Evolutionary conservation across 371 early-diverging fungal species (phyloP), one percentile per base, ranked within the genome.

Genomic region (Rhizopus arrhizus): DNA sequence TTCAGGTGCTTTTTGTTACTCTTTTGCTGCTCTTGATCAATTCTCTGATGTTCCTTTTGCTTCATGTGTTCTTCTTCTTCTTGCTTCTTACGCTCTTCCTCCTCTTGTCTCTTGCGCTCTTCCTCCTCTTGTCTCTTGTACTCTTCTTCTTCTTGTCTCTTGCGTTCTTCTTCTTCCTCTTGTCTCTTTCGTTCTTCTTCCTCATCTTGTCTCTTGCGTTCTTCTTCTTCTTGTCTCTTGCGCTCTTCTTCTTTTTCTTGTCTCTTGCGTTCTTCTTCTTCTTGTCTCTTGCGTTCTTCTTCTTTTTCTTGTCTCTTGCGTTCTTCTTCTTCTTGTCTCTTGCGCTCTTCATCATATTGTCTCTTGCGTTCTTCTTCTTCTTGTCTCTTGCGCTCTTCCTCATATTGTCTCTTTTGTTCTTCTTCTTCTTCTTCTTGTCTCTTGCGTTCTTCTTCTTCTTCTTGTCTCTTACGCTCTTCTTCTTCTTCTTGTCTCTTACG

Each of bases 341-440:
- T 4, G 33, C 11, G 54, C n/a, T 53, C 43, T 43, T 42, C 43
- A 11, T 42, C 61, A 33, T 61, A 49, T 36, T 53, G 40, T 53
- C 38, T 38, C 28, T 35, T 12, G 35, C 16, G 45, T 53, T 29
- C 47, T 33, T 15, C 59, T 38, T 59, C 57, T 52, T 64, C 59
- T 1, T 41, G 16, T 35, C 40, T 40, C 11, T 53, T 55, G 16
- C 62, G 56, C 9, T 13, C 53, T 28, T 65, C 65, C 32, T 65
- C 53, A 29, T 53, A 48, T 22, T 36, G 41, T 7, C 8, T 47
- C 29, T 29, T 47, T 36, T n/a, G 28, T 28, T 41, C 41, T 28
- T 38, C 47, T 12, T 42, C 61, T 38, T 66, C 66, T 32, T 64
- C 56, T 42, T 61, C 61, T 61, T 60, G 54, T 29, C 29, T 48